Conservation (phyloP, 2,329 filamentous ascomycete genomes). For the Curvularia sp. region DNA sequence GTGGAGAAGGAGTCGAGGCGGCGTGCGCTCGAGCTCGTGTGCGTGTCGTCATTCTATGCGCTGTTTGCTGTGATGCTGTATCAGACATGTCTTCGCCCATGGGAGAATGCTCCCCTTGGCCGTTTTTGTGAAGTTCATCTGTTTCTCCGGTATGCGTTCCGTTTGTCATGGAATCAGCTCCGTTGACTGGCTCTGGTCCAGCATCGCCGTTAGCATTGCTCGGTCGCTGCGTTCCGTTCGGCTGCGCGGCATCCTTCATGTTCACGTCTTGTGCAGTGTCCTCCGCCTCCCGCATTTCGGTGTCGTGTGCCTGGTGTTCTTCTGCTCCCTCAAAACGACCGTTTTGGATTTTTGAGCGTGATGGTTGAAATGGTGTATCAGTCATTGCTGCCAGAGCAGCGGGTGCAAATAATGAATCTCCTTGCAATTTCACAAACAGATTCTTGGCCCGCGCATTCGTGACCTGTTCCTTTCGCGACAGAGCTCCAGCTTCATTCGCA, state of each 20-base stretch:
- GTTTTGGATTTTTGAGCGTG: slow-evolving; percentile 22
- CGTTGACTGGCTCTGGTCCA: slow-evolving; percentile 22
- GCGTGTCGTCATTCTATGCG: slow-evolving; percentile 63
- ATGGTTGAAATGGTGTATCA: slow-evolving; percentile 33
- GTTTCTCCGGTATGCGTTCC: slow-evolving; percentile 25
- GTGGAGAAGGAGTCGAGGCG: slow-evolving; percentile 48
- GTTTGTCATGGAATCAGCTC: slow-evolving; percentile 31
- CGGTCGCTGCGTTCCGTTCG: slow-evolving; percentile 23
- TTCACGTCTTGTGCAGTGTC: slow-evolving; percentile 32
- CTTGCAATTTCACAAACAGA: slow-evolving; percentile 74
- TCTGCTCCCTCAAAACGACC: slow-evolving; percentile 21
- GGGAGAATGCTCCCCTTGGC: slow-evolving; percentile 29
- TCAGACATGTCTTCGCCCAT: slow-evolving; percentile 51
- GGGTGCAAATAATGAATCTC: slow-evolving; percentile 73
- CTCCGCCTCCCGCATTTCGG: slow-evolving; percentile 24
- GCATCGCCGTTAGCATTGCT: slow-evolving; percentile 23
- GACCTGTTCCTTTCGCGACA: slow-evolving; percentile 76
- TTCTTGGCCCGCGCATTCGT: slow-evolving; percentile 77
- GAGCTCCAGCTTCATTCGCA: slow-evolving; percentile 70
- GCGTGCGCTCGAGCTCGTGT: slow-evolving; percentile 61
- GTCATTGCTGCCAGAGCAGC: slow-evolving; percentile 60
- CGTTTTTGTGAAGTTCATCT: slow-evolving; percentile 33
- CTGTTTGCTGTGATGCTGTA: slow-evolving; percentile 52
- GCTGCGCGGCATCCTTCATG: slow-evolving; percentile 37
- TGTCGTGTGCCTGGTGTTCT: slow-evolving; percentile 10